Evolutionary conservation across 768 basidiomycete species (phyloP), one percentile per base, ranked within the genome.

Genomic region (Pholiota microspora): DNA sequence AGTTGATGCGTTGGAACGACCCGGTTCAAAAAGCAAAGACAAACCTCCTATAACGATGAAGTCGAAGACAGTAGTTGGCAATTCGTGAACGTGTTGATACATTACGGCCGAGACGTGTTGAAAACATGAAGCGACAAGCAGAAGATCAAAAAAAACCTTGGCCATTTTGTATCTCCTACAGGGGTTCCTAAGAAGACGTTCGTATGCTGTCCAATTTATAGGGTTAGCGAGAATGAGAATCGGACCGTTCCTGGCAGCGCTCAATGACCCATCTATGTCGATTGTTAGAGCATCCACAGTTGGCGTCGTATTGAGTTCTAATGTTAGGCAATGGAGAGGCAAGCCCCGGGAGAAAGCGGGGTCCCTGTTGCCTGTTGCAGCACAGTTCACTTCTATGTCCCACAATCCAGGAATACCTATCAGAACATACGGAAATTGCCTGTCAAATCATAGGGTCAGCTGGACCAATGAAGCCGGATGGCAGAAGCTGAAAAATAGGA

Each of bases 31-130:
- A 3, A 25, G 15, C 13, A 2, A 10, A 38, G 5, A 51, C 65
- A 28, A 18, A 65, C 66, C 66, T 32, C 66, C 66, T 46, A 67
- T 59, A n/a, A 67, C 54, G 25, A 67, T 45, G 47, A 63, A 67
- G 51, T 67, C 66, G 21, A 46, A 53, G 12, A 36, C 32, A 4
- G 52, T 51, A 7, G 27, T 42, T 15, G 38, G 18, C 31, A 44
- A 15, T 31, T 44, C 28, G 12, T 15, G 10, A 13, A 31, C 51
- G 15, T 44, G 13, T 15, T 44, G 25, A 12, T 51, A 51, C 4
- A 51, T 29, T 13, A 29, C n/a, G 16, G 38, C 51, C 8, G 29
- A 45, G 15, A 36, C 27, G 15, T 7, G 15, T 15, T 7, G 3
- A 15, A 28, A 6, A 16, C 25, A 50, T 25, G 2, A 15, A 28